Evolutionary conservation across 2,329 filamentous ascomycete species (phyloP).

Genomic region (Thielaviopsis musarum): DNA sequence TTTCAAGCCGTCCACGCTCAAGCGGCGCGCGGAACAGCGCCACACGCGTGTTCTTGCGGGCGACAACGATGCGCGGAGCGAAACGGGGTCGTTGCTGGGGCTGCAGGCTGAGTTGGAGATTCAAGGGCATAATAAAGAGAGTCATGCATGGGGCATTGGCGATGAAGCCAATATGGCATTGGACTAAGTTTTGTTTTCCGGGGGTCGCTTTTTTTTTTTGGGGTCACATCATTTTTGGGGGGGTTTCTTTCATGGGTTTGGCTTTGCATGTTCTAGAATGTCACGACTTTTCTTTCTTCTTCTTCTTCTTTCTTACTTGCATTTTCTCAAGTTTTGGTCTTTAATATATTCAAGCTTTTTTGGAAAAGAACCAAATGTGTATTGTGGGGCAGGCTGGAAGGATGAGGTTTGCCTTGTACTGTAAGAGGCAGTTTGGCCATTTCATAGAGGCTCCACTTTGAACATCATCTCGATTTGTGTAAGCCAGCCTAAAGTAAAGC

Average conservation of each 20-base stretch:
- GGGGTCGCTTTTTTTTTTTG: neutral
- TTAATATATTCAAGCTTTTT: neutral
- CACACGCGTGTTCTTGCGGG: conserved; percentile 27
- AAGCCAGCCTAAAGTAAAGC: too few species aligned
- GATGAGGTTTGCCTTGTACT: neutral
- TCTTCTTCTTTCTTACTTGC: neutral
- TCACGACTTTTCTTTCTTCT: neutral
- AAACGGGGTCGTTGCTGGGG: conserved; percentile 25
- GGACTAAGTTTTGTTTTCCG: conserved; percentile 31
- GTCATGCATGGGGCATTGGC: conserved; percentile 56
- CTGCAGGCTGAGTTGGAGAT: conserved; percentile 33
- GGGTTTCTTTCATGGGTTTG: neutral
- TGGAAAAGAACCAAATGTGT: too few species aligned
- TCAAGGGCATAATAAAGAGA: conserved; percentile 36
- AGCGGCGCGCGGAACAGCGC: conserved; percentile 24
- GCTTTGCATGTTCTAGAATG: too few species aligned
- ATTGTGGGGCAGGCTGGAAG: neutral
- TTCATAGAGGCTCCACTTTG: neutral
- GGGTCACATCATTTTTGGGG: neutral
- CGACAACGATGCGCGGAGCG: conserved; percentile 24
- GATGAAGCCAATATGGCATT: conserved; percentile 75
- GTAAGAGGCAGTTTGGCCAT: too few species aligned
- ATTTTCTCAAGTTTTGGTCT: neutral
- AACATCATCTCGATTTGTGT: neutral
- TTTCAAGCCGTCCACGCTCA: conserved; percentile 25